A percentile compares a stretch with the other conserved stretches of the same genome.
Conservation (phyloP, 306 rosid species). For the Pyrus betulifolia region DNA sequence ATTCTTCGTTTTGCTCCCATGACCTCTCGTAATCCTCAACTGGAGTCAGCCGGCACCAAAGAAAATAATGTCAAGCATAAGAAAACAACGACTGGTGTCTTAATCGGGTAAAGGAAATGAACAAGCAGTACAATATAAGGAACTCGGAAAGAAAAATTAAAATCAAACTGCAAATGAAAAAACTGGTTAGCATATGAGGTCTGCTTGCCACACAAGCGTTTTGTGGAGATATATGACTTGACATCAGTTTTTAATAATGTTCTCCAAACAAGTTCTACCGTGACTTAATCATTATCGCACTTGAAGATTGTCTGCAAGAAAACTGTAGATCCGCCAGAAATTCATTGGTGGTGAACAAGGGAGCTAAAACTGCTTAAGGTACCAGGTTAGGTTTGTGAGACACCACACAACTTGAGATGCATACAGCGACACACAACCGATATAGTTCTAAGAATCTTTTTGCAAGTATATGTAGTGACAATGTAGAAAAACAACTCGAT, state of each 20-base stretch:
- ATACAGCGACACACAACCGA: background rate
- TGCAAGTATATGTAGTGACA: background rate
- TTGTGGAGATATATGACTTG: background rate
- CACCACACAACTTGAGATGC: background rate
- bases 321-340: background rate
- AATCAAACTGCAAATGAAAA: background rate
- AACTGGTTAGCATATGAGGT: background rate
- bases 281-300: background rate
- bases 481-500: background rate
- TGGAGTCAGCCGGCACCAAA: slow-evolving; percentile 6
- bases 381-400: background rate
- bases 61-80: slow-evolving; percentile 6
- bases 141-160: background rate
- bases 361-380: background rate
- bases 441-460: background rate
- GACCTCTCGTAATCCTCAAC: slow-evolving; percentile 88
- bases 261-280: background rate
- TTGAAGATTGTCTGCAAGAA: background rate
- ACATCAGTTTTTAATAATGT: background rate
- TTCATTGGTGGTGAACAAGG: background rate
- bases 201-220: background rate
- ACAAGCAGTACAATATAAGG: background rate
- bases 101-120: background rate
- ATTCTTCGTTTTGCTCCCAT: slow-evolving; percentile 92
- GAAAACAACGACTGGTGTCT: background rate